Conservation (phyloP, 257 asterid species). For the Avicennia marina region DNA sequence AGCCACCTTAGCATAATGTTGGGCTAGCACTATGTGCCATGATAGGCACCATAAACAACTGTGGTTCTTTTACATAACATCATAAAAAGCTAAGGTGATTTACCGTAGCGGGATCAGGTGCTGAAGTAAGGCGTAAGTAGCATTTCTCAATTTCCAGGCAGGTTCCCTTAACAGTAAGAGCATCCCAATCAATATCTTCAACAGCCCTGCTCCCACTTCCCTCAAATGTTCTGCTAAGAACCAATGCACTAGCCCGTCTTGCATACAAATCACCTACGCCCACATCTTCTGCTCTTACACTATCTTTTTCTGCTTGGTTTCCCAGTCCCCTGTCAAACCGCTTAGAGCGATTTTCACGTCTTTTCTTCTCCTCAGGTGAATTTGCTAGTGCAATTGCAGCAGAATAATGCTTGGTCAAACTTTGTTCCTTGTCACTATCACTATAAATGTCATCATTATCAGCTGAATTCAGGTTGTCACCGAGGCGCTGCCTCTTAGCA, state of each 20-base stretch:
- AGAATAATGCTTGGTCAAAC: slow-evolving; percentile 62
- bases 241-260: slow-evolving; percentile 61
- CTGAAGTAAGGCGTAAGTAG: slow-evolving; percentile 96
- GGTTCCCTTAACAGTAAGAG: slow-evolving; percentile 90
- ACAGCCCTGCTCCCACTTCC: slow-evolving; percentile 84
- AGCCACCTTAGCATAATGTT: too few relatives aligned
- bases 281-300: slow-evolving; percentile 37
- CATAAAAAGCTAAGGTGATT: slow-evolving; percentile 20
- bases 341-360: slow-evolving; percentile 87
- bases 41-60: too few relatives aligned
- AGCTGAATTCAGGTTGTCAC: slow-evolving; percentile 40
- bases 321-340: slow-evolving; percentile 89
- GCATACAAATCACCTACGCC: slow-evolving; percentile 50
- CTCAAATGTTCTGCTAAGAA: slow-evolving; percentile 62
- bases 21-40: too few relatives aligned
- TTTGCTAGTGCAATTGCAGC: slow-evolving; percentile 70
- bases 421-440: slow-evolving; percentile 84
- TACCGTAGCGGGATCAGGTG: slow-evolving; percentile 98
- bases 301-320: slow-evolving; percentile 40
- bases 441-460: slow-evolving; percentile 67
- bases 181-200: slow-evolving; percentile 99
- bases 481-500: slow-evolving; percentile 79
- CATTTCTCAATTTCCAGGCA: slow-evolving; percentile 95
- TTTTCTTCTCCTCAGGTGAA: slow-evolving; percentile 82
- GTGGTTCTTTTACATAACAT: slow-evolving; percentile 12